Base-by-base conservation (phyloP, 179 eudicot genomes). In the Corrigiola litoralis region DNA sequence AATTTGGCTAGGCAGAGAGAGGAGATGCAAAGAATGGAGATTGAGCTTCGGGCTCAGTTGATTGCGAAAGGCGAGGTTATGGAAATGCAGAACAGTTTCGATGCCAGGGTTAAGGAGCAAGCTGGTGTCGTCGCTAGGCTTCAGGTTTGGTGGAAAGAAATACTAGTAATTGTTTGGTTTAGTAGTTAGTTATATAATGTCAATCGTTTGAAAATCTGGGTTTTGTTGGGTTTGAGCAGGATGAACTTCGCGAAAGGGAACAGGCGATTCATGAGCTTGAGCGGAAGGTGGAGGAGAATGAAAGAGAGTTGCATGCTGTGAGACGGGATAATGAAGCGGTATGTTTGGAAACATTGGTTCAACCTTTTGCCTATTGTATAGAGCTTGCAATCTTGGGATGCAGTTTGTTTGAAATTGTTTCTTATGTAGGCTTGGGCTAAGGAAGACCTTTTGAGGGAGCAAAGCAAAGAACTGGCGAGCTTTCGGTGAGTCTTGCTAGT, bases 361-460 rank as follows among this genome's bases (percentile, higher is more conserved):
- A 18, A 2, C 37, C 20, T 44, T 18, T 49, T 51, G 20, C 28
- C 6, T 24, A 38, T 5, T 57, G 36, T 44, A 74, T 61, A n/a
- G 46, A n/a, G 18, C 46, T 56, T 67, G 5, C 29, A 8, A 18
- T 27, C 7, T 23, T 29, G 17, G 47, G 32, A 29, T 11, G 34
- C 37, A 25, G 18, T 58, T 38, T 64, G 50, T 27, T 63, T 50
- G 18, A 32, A 21, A 11, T 34, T 23, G 37, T 59, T 2, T 44
- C 24, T 68, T 3, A 73, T 69, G 52, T 69, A 95, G 99, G 97
- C 95, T 41, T 95, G 99, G 99, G 99, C 99, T 49, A 95, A 95
- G 86, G 97, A 92, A 63, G 96, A 84, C 70, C 86, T 95, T 55
- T 75, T 95, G 17, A 82, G 95, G 78, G 99, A 95, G 74, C 99